Evolutionary conservation across 176 grass and related monocot genomes (phyloP).

Genomic region (Eragrostis nindensis): DNA sequence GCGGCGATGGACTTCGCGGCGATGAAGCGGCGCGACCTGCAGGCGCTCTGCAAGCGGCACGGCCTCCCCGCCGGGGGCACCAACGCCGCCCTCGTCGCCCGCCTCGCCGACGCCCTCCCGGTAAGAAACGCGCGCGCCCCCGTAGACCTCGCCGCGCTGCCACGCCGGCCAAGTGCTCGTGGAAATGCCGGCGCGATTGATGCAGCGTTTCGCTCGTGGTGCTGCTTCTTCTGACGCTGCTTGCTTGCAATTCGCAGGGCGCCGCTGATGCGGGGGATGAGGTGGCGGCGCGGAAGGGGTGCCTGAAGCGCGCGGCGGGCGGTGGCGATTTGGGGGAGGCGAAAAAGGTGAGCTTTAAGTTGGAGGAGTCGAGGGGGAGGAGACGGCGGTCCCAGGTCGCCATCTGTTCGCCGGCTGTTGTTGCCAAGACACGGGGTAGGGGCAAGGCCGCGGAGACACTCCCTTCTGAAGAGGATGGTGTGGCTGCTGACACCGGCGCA

Average conservation of each 20-base stretch:
- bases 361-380: constrained; percentile 7
- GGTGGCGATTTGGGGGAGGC: background rate
- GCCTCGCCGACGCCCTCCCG: constrained; percentile 16
- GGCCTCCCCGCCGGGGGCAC: constrained; percentile 50
- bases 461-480: background rate
- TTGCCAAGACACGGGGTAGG: background rate
- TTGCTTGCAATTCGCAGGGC: constrained; percentile 6
- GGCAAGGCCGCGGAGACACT: background rate
- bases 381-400: background rate
- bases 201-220: background rate
- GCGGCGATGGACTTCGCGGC: constrained; percentile 35
- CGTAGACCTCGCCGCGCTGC: no score
- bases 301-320: constrained; percentile 42
- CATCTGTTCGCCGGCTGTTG: background rate
- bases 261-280: background rate
- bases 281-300: constrained; percentile 45
- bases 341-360: constrained; percentile 55
- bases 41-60: constrained; percentile 64
- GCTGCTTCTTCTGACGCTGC: background rate
- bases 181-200: background rate
- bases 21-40: constrained; percentile 57
- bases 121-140: background rate
- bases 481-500: background rate
- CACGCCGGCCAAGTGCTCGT: background rate
- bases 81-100: constrained; percentile 44